Conservation (phyloP, 192 early-diverging fungal genomes). For the Mortierella antarctica region DNA sequence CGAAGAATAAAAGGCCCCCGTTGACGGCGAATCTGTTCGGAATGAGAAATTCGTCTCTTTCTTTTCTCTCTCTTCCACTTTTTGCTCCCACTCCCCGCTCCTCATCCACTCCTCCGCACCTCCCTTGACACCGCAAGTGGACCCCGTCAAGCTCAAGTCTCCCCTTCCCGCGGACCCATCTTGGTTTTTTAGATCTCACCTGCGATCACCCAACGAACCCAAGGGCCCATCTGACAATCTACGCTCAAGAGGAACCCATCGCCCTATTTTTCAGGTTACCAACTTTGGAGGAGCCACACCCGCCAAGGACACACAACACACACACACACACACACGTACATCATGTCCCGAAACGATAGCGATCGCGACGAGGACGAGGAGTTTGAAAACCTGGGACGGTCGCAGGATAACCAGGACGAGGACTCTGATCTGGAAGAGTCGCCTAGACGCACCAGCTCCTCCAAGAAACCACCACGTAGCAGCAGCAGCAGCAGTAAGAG, state of each 20-base stretch:
- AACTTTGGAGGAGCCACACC: background rate
- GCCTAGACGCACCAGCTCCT: slow-evolving; percentile 9
- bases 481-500: slow-evolving; percentile 7
- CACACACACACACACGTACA: background rate
- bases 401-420: slow-evolving; percentile 25
- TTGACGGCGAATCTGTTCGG: background rate
- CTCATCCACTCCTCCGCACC: background rate
- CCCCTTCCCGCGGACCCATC: background rate
- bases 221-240: background rate
- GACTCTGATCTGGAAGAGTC: slow-evolving; percentile 45
- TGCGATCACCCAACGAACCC: background rate
- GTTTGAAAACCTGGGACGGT: slow-evolving; percentile 34
- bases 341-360: slow-evolving; percentile 46
- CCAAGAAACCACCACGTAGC: background rate
- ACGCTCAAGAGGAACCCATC: background rate
- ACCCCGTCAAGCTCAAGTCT: background rate
- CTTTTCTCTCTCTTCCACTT: slow-evolving; percentile 9
- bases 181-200: background rate
- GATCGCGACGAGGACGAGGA: slow-evolving; percentile 57
- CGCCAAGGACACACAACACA: background rate
- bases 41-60: slow-evolving; percentile 37
- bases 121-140: background rate
- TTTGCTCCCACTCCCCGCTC: background rate
- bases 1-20: slow-evolving; percentile 6
- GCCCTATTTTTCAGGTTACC: no score